Percentiles rank a stretch among this genome's conserved stretches.
Evolutionary conservation across 2,329 filamentous ascomycete species (phyloP).

Genomic region (Fusarium anthophilum): DNA sequence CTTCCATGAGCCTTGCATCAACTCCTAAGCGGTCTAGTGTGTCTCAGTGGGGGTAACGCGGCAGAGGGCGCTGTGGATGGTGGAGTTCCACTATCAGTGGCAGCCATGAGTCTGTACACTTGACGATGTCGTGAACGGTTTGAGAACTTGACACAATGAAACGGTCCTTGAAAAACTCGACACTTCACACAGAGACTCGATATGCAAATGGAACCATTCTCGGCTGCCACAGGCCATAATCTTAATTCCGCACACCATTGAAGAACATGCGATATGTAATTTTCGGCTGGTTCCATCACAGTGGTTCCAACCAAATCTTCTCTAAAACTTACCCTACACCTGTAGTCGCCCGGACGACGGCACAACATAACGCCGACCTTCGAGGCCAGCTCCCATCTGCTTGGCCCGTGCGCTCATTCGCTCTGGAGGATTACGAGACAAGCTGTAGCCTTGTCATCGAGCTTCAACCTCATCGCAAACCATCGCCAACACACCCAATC

Average conservation of each 20-base stretch:
- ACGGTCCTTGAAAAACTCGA: neutral
- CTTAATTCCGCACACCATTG: neutral
- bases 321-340: constrained; percentile 28
- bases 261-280: neutral
- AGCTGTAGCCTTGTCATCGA: constrained; percentile 49
- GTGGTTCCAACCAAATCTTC: neutral
- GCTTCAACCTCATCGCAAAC: constrained; percentile 46
- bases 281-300: neutral
- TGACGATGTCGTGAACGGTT: neutral
- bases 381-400: constrained; percentile 9
- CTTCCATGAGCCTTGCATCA: constrained; percentile 18
- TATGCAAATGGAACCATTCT: neutral
- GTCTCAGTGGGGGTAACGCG: constrained; percentile 16
- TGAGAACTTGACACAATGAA: neutral
- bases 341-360: constrained; percentile 12
- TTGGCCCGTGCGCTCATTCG: constrained; percentile 37
- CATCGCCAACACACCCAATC: constrained; percentile 27
- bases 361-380: constrained; percentile 31
- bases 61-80: neutral
- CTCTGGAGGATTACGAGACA: constrained; percentile 46
- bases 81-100: neutral
- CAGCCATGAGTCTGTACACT: neutral
- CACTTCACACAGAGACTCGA: neutral
- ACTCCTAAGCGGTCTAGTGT: constrained; percentile 26
- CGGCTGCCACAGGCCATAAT: neutral